Evolutionary conservation across 2,329 filamentous ascomycete genomes (phyloP), one percentile per base, ranked within the genome.

Genomic region (Aspergillus sp.): DNA sequence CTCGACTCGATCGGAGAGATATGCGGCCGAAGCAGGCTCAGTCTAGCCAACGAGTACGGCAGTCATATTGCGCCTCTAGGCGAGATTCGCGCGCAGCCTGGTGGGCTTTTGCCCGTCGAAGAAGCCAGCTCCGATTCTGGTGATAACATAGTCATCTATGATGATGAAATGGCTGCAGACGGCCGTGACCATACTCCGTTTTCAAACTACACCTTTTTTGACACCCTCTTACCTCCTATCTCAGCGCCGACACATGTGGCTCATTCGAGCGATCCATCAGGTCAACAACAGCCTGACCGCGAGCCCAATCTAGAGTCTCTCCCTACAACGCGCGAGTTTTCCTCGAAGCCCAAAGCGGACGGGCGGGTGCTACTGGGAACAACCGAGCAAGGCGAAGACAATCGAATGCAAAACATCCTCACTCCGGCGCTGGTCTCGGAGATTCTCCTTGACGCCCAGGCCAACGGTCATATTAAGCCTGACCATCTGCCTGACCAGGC

Each of bases 1-100:
- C 78, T 87, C 53, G 82, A 86, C 65, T 82, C 83, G 15, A 87
- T 87, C 63, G 83, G 84, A 22, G 83, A 86, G 64, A 86, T 87
- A 59, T 85, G 83, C 63, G 84, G 85, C 3, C 78, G 83, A 58
- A 87, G 83, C 69, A 81, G 80, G 62, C 74, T 86, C 66, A 86
- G 83, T 64, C 72, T 87, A 58, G 83, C 85, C 9, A 83, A 87
- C 65, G 84, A 87, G 67, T 85, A 87, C 67, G 81, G 79, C 34
- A 83, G 83, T 44, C 85, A 87, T 69, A 78, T 86, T 37, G 84
- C 85, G 20, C 85, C 85, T 0, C 74, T 85, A 54, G 84, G 83
- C 40, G 83, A 86, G 68, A 85, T 86, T 61, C 72, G 73, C 42
- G 75, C 73, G 34, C 67, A 72, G 9, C 54, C 68, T 6, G 63